Evolutionary conservation across 2,329 filamentous ascomycete species (phyloP), one percentile per base, ranked within the genome.

Genomic region (Colletotrichum liaoningense): DNA sequence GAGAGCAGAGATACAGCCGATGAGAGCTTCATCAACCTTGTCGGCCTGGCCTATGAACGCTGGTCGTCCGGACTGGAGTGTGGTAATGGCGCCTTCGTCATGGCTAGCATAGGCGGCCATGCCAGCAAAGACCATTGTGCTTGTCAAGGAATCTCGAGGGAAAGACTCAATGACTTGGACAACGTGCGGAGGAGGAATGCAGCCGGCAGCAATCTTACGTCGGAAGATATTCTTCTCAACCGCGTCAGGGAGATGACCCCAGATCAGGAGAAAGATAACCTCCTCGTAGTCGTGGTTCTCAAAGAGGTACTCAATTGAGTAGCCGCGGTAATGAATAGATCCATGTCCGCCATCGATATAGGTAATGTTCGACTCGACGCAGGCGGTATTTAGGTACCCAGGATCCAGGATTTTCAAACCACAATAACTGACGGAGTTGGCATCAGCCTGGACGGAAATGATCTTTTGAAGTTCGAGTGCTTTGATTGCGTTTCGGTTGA

Each of bases 51-150:
- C 62, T 9, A 59, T 55, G 35, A 59, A 67, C 9, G 30, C 54
- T n/a, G 54, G 62, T 16, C 42, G 22, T 12, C 54, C 28, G 19
- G 54, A 70, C 19, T 38, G 38, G 14, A 54, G 35, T 14, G 42
- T 60, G 4, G n/a, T 12, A 80, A 80, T 80, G 42, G 79, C 77
- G 12, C 79, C 79, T 38, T 77, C 77, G 63, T 81, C 77, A 5
- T 54, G 69, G 19, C 79, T 80, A 2, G 79, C 76, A 60, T 80
- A 84, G 19, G 81, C 81, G 22, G 79, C 81, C 76, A 83, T 78
- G 38, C 79, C 81, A 33, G 83, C 81, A 14, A 83, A 77, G 35
- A 83, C 78, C 77, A 84, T 82, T 9, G 81, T 79, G 77, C 81
- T 80, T 6, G 80, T 80, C 67, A 82, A 78, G 19, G 82, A 78